These are phyloP conservation scores for Pichia membranifaciens DNA, from an alignment of 805 yeast species.

Conservation along the genomic window DNA sequence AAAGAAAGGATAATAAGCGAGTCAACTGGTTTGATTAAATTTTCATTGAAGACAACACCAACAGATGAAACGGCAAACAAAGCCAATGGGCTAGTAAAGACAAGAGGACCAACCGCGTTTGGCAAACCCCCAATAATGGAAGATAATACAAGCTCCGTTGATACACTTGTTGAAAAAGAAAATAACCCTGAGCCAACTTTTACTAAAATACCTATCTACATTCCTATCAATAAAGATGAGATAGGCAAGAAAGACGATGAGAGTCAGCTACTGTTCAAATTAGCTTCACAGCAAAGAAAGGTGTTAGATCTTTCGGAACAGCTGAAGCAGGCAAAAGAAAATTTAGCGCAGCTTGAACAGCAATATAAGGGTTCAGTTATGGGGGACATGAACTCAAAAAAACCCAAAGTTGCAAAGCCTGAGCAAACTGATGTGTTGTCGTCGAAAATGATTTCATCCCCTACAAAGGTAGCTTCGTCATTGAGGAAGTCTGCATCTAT, in stretches of 20 bases:
- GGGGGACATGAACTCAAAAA: not conserved
- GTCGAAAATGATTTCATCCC: not conserved
- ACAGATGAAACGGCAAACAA: not conserved
- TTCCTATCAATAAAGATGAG: constrained; percentile 27
- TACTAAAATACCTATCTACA: constrained; percentile 32
- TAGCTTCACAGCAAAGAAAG: constrained; percentile 50
- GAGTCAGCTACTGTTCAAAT: constrained; percentile 28
- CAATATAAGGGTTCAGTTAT: constrained; percentile 20
- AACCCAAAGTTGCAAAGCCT: not conserved
- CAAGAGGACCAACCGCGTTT: not conserved
- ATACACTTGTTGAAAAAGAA: not conserved
- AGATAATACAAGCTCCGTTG: not conserved
- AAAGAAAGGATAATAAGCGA: constrained; percentile 42
- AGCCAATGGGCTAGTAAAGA: not conserved
- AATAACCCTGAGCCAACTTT: not conserved
- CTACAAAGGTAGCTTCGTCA: constrained; percentile 1
- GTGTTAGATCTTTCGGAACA: constrained; percentile 44
- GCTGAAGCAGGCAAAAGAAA: constrained; percentile 36
- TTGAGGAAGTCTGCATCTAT: constrained; percentile 14
- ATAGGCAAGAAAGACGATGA: not conserved
- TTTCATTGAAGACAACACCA: constrained; percentile 27
- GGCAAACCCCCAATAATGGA: not conserved
- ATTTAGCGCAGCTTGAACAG: constrained; percentile 32
- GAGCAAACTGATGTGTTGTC: too few species aligned
- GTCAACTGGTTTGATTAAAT: constrained; percentile 46